Base-by-base conservation (phyloP, 75 land plant species). In the Selaginella moellendorffii region DNA sequence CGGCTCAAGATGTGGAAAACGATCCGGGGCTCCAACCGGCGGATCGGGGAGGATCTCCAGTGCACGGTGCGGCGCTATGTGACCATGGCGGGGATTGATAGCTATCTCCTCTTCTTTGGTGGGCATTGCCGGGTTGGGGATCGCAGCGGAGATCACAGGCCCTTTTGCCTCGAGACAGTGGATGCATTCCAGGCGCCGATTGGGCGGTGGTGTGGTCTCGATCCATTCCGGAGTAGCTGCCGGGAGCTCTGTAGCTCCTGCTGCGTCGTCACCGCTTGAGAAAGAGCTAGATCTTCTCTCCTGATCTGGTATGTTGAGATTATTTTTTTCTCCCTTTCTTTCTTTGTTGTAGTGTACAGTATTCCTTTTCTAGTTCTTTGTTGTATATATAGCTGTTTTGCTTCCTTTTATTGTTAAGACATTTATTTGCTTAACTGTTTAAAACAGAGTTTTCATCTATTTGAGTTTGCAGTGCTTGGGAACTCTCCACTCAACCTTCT, bases 71-170 rank as follows among this genome's bases (percentile, higher is more conserved):
- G 19, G 14, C 19, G 42, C 1, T 76, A 72, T 54, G 20, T 76
- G 24, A 76, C 78, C 14, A 70, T 79, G 78, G 78, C 82, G 21
- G 61, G 78, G 0, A 54, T 76, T 2, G 82, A 75, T 19, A 62
- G 26, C 10, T 31, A 36, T 19, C 52, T 79, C 10, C 72, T 62
- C 24, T 76, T 79, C 46, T 25, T 79, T 22, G 72, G 75, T 0
- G 82, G 82, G 0, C 65, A 72, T 53, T 28, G 68, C 17, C 62
- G 54, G 24, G 20, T 20, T 1, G 54, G 64, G 21, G 60, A 53
- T 1, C 1, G 10, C n/a, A 63, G 54, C 18, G 29, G 17, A 0
- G 17, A 1, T 5, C n/a, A 24, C 22, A 14, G 24, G 28, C 0
- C 52, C 24, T 62, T 69, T n/a, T 28, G 52, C 1, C 27, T 68